phyloP scores from a whole-genome alignment of 108 stramenopile genomes.

The Pseudonitzschia multistriata region DNA sequence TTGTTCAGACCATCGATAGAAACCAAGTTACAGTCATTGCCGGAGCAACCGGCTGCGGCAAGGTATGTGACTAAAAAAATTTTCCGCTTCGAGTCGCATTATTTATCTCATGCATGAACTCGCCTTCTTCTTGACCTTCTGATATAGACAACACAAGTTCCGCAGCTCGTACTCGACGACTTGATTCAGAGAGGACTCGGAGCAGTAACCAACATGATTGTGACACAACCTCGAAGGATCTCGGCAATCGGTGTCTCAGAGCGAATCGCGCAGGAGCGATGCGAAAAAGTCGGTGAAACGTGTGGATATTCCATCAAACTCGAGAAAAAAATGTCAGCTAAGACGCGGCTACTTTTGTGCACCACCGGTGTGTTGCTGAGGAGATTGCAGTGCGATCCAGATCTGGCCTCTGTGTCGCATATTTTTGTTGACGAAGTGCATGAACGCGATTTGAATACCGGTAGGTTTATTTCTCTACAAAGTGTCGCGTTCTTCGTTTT shows the following conservation, averaged over 20 bases:
- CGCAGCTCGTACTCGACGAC: constrained; percentile 86
- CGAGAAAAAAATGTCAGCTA: constrained; percentile 59
- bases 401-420: constrained; percentile 65
- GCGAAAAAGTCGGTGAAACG: constrained; percentile 72
- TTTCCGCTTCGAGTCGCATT: background rate
- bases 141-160: constrained; percentile 45
- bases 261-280: constrained; percentile 85
- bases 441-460: constrained; percentile 78
- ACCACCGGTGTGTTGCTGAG: constrained; percentile 90
- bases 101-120: too few relatives aligned
- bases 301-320: constrained; percentile 89
- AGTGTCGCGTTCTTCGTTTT: too few relatives aligned
- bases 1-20: constrained; percentile 54
- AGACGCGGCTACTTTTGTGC: constrained; percentile 81
- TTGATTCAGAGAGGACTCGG: constrained; percentile 64
- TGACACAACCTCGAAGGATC: constrained; percentile 91
- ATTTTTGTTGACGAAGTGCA: constrained; percentile 88
- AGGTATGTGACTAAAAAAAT: constrained; percentile 21
- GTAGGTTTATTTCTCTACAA: background rate
- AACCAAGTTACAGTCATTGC: constrained; percentile 70
- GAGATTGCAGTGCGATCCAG: constrained; percentile 75
- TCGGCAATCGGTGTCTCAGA: constrained; percentile 90
- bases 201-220: constrained; percentile 77
- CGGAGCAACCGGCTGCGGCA: constrained; percentile 86
- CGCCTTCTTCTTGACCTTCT: too few relatives aligned